Conservation (phyloP, 1,139 yeast genomes). For the Suhomyces wounanorum region DNA sequence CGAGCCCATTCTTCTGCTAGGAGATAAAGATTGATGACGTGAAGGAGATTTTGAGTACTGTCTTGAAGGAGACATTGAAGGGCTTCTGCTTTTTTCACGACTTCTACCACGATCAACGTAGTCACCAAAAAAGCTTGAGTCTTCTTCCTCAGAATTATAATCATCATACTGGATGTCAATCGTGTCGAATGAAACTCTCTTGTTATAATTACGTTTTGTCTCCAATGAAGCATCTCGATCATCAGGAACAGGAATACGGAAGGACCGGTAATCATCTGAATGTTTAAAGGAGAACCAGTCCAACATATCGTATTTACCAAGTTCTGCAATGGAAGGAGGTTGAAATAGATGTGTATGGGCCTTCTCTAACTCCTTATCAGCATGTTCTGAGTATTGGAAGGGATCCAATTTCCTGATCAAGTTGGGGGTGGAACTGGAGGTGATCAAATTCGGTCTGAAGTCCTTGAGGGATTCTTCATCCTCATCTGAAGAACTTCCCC, state of each 20-base stretch:
- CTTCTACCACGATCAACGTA: slow-evolving; percentile 14
- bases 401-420: not conserved
- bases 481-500: not conserved
- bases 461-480: not conserved
- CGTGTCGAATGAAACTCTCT: slow-evolving; percentile 48
- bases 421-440: slow-evolving; percentile 6
- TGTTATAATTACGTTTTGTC: slow-evolving; percentile 16
- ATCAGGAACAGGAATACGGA: slow-evolving; percentile 23
- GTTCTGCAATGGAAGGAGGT: slow-evolving; percentile 3
- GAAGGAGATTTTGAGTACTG: slow-evolving; percentile 17
- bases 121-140: slow-evolving; percentile 9
- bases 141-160: slow-evolving; percentile 22
- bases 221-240: slow-evolving; percentile 4
- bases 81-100: slow-evolving; percentile 14
- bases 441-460: not conserved
- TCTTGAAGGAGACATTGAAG: slow-evolving; percentile 19
- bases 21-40: slow-evolving; percentile 13
- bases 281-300: slow-evolving; percentile 22
- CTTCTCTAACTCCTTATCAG: not conserved
- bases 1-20: slow-evolving; percentile 10
- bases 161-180: slow-evolving; percentile 36
- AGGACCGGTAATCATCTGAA: slow-evolving; percentile 26
- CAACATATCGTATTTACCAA: slow-evolving; percentile 23
- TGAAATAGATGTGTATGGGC: slow-evolving; percentile 7
- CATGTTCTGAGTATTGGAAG: not conserved